Percentiles rank a stretch among this genome's conserved stretches.
Evolutionary conservation across 495 filamentous ascomycete species (phyloP).

Genomic region (Staphylotrichum longicolle): DNA sequence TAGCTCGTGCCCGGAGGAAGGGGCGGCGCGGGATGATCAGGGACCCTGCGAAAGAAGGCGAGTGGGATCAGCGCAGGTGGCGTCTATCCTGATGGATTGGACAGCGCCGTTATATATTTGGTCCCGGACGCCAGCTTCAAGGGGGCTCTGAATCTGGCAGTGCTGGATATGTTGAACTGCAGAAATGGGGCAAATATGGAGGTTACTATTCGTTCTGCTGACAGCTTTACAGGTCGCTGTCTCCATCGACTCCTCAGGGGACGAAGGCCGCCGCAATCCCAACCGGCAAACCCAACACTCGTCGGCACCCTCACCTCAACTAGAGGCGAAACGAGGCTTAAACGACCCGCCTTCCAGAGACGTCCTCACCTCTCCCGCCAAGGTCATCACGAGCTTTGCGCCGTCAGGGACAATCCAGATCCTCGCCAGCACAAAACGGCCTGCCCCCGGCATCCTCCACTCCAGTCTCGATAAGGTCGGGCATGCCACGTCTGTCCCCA

Average conservation of each 20-base stretch:
- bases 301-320: neutral
- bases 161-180: neutral
- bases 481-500: conserved; percentile 22
- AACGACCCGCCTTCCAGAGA: conserved; percentile 7
- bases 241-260: neutral
- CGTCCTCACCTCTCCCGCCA: conserved; percentile 21
- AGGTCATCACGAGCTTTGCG: conserved; percentile 26
- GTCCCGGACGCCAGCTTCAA: neutral
- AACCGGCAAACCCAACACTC: neutral
- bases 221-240: conserved; percentile 12
- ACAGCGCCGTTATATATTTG: neutral
- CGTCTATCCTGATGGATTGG: neutral
- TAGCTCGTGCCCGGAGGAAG: neutral
- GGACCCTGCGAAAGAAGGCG: neutral
- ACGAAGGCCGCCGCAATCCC: neutral
- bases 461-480: conserved; percentile 23
- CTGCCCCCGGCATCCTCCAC: conserved; percentile 22
- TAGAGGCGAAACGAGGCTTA: neutral
- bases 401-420: conserved; percentile 27
- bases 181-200: conserved; percentile 13
- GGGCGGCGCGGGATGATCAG: neutral
- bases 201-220: conserved; percentile 8
- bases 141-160: neutral
- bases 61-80: neutral
- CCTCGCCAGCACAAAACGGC: conserved; percentile 19